Conservation (phyloP, 306 rosid genomes). For the Cicer chorassanicum region DNA sequence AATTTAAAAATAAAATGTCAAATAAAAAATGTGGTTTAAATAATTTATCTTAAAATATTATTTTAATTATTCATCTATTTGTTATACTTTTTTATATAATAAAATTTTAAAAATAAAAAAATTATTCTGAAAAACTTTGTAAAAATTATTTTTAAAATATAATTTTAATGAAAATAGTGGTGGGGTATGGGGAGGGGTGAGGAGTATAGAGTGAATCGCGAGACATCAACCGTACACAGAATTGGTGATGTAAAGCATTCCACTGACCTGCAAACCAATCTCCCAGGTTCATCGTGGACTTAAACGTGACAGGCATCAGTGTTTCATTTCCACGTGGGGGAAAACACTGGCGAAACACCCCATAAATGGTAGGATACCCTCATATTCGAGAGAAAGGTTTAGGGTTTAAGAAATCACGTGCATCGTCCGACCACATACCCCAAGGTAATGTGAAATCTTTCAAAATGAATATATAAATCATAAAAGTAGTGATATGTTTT, state of each 20-base stretch:
- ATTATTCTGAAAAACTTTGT: too few species aligned
- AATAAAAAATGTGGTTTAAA: too few species aligned
- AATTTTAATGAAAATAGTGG: too few species aligned
- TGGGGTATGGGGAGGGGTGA: slow-evolving; percentile 3
- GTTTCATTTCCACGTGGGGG: neutral
- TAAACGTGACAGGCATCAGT: neutral
- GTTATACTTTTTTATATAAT: too few species aligned
- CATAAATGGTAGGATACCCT: too few species aligned
- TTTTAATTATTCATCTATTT: too few species aligned
- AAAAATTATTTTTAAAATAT: too few species aligned
- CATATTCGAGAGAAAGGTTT: neutral
- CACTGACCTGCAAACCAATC: neutral
- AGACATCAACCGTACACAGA: neutral
- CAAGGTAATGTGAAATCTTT: fast-evolving
- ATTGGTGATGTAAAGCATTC: neutral
- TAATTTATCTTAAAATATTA: too few species aligned
- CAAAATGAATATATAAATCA: neutral
- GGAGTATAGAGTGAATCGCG: neutral
- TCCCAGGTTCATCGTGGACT: neutral
- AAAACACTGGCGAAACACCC: neutral
- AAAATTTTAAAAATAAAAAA: too few species aligned
- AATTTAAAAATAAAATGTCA: too few species aligned
- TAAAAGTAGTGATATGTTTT: neutral
- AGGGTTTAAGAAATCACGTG: neutral
- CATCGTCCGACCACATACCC: neutral